Evolutionary conservation across 1,284 basidiomycete species (phyloP), one percentile per base, ranked within the genome.

Genomic region (Pseudozyma sp.): DNA sequence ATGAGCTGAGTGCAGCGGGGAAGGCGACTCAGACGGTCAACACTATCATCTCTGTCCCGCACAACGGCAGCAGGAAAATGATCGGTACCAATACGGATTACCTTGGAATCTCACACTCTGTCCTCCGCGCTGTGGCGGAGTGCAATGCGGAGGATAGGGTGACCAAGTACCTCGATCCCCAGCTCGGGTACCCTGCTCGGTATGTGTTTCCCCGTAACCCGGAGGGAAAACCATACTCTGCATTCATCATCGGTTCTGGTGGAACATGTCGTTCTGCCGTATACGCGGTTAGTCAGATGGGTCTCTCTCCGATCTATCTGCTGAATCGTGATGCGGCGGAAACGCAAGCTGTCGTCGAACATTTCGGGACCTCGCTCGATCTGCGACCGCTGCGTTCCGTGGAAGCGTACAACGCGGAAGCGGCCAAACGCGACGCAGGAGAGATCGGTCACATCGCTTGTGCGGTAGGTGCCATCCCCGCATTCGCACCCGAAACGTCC

Each of bases 401-500:
- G 11, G 65, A 69, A 24, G 69, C 61, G 35, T 78, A 54, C 55
- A 54, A 72, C 4, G 42, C 24, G 1, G 69, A 78, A 53, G 54
- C 57, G 4, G 52, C 19, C 6, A 51, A 61, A 29, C 57, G 76
- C 14, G 31, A 62, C 3, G 34, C 47, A 4, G 76, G 76, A n/a
- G 74, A 76, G 45, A 34, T 75, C 7, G 76, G 76, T 1, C 60
- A 61, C 34, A 31, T 78, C 14, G 76, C 56, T 8, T 62, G 58
- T 45, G 70, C 61, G 0, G 82, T 84, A 0, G 83, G 83, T 10
- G 83, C 82, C 4, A 84, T 84, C 14, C 83, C 83, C 5, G 77
- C 75, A 13, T 72, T 84, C 19, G 73, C 66, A 30, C 82, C 83
- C 2, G 35, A 54, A 4, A 81, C 79, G 0, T 66, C 68, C 9